Base-by-base conservation (phyloP, 306 rosid species). In the Vigna hirtella region DNA sequence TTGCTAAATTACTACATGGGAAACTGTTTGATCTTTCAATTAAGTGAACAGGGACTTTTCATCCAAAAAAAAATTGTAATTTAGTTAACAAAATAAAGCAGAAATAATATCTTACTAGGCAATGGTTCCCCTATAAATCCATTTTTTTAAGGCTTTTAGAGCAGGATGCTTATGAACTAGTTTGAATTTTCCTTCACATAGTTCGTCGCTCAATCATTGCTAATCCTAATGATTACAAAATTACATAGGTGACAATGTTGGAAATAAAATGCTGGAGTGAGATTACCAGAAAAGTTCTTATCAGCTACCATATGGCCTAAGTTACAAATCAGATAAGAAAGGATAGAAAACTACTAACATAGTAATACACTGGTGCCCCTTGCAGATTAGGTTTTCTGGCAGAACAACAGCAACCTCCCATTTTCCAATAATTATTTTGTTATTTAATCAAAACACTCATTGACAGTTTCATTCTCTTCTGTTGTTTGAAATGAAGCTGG, bases 321-420 rank as follows among this genome's bases (percentile, higher is more conserved):
- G 69, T 52, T 49, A 65, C 47, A 40, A 70, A 40, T 52, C 66
- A 77, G 61, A 57, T 22, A 50, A 68, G 50, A 74, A 32, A 52
- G 57, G 77, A 73, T 69, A 80, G 77, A 77, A 84, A 64, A 69
- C 62, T 76, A 74, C 96, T 70, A 66, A 93, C 98, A 88, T 93
- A 93, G 82, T 84, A 88, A 84, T 86, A 93, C 62, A 91, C 86
- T 22, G 94, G 91, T 70, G 96, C 84, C 78, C 96, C 94, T 59
- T 84, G 89, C 77, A 86, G 73, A 76, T 84, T 93, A 83, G 89
- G 84, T 85, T 90, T 93, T 85, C 96, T 86, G 38, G 94, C 85
- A 75, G 94, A 89, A 88, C 94, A 86, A 84, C 98, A 93, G 81
- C 98, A 93, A 66, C 94, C 91, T 77, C 98, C 96, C 98, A 93